Evolutionary conservation across 768 basidiomycete genomes (phyloP).

Genomic region (Psilocybe azurescens): DNA sequence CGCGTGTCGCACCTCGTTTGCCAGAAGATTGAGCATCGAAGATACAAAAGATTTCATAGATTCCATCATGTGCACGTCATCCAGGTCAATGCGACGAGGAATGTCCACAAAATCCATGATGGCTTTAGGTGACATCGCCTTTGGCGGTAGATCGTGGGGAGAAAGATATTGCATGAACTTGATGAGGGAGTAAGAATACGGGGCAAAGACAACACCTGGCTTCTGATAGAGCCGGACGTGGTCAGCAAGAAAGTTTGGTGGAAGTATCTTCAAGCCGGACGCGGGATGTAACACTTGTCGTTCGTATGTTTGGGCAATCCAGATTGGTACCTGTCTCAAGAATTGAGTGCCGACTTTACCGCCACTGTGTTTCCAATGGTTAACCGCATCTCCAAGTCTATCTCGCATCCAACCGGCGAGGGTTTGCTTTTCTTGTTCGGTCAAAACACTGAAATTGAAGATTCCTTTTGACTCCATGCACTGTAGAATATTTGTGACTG

Average conservation of each 20-base stretch:
- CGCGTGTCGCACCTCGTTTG: neutral
- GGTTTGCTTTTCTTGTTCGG: neutral
- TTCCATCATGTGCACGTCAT: neutral
- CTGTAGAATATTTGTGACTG: neutral
- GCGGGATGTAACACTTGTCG: neutral
- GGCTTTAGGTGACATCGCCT: neutral
- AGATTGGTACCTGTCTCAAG: slow-evolving; percentile 13
- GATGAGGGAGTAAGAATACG: neutral
- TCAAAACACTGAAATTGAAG: neutral
- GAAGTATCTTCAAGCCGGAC: slow-evolving; percentile 11
- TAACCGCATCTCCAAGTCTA: neutral
- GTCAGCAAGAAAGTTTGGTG: neutral
- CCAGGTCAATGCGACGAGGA: neutral
- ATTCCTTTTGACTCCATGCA: neutral
- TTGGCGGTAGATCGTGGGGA: neutral
- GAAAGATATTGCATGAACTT: neutral
- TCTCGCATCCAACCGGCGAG: neutral
- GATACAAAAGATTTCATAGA: slow-evolving; percentile 1
- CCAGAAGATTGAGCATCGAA: slow-evolving; percentile 1
- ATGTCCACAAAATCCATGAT: slow-evolving; percentile 3
- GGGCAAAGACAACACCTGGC: neutral
- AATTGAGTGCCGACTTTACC: neutral
- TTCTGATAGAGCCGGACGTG: slow-evolving; percentile 6
- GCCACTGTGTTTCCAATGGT: neutral
- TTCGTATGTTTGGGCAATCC: slow-evolving; percentile 2